Conservation (phyloP, 2,329 filamentous ascomycete genomes). For the Beauveria sp. region DNA sequence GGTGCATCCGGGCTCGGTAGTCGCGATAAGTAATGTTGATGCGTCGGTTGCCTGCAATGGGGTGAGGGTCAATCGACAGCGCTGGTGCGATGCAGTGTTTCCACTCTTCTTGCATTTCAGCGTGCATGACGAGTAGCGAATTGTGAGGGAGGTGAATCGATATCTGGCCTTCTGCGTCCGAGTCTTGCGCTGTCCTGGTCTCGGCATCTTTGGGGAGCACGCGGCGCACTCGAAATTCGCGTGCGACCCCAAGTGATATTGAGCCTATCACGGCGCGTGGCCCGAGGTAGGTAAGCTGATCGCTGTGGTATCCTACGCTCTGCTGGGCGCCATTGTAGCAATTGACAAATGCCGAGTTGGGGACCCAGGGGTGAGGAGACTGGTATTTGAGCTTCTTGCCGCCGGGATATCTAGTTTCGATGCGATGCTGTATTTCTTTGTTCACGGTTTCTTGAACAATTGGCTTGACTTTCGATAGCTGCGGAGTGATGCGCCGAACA, state of each 20-base stretch:
- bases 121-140: conserved; percentile 89
- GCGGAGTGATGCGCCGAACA: conserved; percentile 66
- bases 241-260: conserved; percentile 81
- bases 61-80: conserved; percentile 73
- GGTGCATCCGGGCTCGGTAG: conserved; percentile 72
- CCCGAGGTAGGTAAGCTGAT: conserved; percentile 88
- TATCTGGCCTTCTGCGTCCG: conserved; percentile 74
- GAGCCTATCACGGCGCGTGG: conserved; percentile 85
- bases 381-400: conserved; percentile 73
- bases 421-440: conserved; percentile 63
- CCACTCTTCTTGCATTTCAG: conserved; percentile 96
- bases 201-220: conserved; percentile 56
- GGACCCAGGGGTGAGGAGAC: conserved; percentile 63
- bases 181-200: conserved; percentile 32
- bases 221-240: conserved; percentile 82
- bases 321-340: conserved; percentile 79
- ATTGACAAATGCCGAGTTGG: conserved; percentile 91
- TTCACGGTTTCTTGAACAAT: conserved; percentile 73
- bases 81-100: conserved; percentile 80
- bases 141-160: conserved; percentile 95
- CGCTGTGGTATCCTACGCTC: conserved; percentile 85
- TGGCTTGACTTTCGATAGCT: conserved; percentile 61
- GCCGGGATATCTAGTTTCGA: conserved; percentile 57
- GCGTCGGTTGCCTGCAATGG: conserved; percentile 67
- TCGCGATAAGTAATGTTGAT: conserved; percentile 94